Percentiles rank a stretch among this genome's conserved stretches.
These are phyloP conservation scores for Lachnellula arida DNA, from an alignment of 2,329 filamentous ascomycete genomes.

Conservation along the genomic window DNA sequence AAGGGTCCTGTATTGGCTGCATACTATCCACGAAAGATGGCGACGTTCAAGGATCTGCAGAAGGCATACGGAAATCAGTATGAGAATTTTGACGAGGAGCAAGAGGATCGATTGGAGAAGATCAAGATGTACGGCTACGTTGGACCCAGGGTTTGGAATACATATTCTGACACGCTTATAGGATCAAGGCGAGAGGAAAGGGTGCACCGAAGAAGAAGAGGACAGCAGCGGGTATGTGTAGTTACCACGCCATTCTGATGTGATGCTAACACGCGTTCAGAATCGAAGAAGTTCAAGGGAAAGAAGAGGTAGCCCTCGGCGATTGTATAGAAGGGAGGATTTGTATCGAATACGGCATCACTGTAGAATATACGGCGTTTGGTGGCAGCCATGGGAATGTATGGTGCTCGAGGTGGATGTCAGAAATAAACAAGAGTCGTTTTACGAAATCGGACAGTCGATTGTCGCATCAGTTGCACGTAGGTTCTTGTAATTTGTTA, in stretches of 20 bases:
- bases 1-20: conserved; percentile 75
- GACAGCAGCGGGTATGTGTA: conserved; percentile 39
- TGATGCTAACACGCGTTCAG: conserved; percentile 24
- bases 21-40: conserved; percentile 78
- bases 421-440: conserved; percentile 7
- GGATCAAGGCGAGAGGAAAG: conserved; percentile 77
- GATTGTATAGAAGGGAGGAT: conserved; percentile 9
- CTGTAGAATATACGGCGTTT: conserved; percentile 30
- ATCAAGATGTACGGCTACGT: conserved; percentile 53
- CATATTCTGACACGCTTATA: conserved; percentile 36
- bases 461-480: background rate
- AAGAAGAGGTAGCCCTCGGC: conserved; percentile 39
- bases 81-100: conserved; percentile 59
- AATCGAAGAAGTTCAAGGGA: conserved; percentile 42
- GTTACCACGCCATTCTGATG: background rate
- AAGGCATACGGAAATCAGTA: conserved; percentile 48
- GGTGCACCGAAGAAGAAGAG: conserved; percentile 86
- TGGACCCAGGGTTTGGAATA: background rate
- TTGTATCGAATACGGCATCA: conserved; percentile 25
- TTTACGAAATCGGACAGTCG: conserved; percentile 1
- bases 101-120: conserved; percentile 75
- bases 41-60: conserved; percentile 64
- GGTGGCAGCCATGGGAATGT: conserved; percentile 12
- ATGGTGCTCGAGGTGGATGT: conserved; percentile 8
- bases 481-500: background rate